phyloP scores from a whole-genome alignment of 2,329 filamentous ascomycete genomes.

The Diatrype stigma region DNA sequence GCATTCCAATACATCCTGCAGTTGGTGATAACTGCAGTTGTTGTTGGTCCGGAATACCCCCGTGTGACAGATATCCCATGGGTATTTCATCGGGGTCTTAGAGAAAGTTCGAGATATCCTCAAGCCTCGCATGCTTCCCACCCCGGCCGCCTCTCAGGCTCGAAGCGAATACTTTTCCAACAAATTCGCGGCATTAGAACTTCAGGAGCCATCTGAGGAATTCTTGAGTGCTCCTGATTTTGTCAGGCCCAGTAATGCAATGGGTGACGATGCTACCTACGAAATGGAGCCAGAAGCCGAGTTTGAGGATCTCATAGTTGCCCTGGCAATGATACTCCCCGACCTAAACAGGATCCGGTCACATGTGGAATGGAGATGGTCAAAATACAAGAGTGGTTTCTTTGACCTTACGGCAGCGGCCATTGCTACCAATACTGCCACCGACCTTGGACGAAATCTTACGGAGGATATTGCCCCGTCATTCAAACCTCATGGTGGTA shows the following conservation, averaged over 20 bases:
- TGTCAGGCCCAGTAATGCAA: conserved; percentile 11
- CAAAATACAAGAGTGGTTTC: conserved; percentile 15
- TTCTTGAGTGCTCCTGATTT: conserved; percentile 31
- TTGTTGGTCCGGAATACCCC: no score
- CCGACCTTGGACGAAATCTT: conserved; percentile 28
- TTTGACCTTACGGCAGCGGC: conserved; percentile 30
- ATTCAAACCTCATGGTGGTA: conserved; percentile 18
- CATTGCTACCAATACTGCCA: conserved; percentile 34
- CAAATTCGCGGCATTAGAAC: conserved; percentile 29
- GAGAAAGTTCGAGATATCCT: conserved; percentile 30
- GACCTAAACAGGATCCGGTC: conserved; percentile 27
- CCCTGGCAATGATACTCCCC: conserved; percentile 22
- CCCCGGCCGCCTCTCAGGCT: not conserved
- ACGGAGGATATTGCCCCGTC: conserved; percentile 26
- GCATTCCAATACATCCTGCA: no score
- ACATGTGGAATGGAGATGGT: conserved; percentile 29
- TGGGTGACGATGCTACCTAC: conserved; percentile 21
- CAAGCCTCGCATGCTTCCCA: conserved; percentile 12
- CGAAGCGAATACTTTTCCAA: conserved; percentile 18
- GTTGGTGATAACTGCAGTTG: no score
- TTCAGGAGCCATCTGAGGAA: conserved; percentile 34
- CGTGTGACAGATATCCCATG: conserved; percentile 24
- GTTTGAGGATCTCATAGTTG: conserved; percentile 24
- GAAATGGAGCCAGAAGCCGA: conserved; percentile 24
- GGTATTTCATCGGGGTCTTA: conserved; percentile 31